phyloP scores from a whole-genome alignment of 73 alveolate species.

The Durusdinium trenchii region DNA sequence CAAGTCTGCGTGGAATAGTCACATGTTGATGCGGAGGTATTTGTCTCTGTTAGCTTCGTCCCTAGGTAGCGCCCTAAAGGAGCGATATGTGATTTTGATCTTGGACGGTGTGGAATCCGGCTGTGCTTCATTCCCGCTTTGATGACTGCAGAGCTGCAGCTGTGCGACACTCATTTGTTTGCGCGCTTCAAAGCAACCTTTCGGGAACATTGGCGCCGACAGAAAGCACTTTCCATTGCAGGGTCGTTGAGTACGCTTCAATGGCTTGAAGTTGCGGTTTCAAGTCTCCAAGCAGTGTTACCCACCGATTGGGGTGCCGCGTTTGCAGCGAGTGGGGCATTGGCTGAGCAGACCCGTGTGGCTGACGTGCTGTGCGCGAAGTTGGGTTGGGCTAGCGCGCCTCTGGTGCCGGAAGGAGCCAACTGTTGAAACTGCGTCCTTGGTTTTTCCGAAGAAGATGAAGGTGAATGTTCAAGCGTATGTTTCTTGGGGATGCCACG shows the following conservation, averaged over 20 bases:
- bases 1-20: slow-evolving; percentile 54
- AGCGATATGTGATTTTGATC: neutral
- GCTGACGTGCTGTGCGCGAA: too few species aligned
- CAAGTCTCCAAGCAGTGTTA: neutral
- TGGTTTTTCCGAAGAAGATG: neutral
- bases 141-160: slow-evolving; percentile 38
- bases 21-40: neutral
- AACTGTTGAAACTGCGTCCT: neutral
- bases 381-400: too few species aligned
- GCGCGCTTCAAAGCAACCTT: slow-evolving; percentile 13
- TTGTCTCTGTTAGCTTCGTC: slow-evolving; percentile 11
- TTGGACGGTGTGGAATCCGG: slow-evolving; percentile 42
- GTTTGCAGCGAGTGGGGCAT: neutral
- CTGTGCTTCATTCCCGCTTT: slow-evolving; percentile 14
- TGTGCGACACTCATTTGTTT: slow-evolving; percentile 65
- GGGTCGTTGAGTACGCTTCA: neutral
- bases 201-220: slow-evolving; percentile 11
- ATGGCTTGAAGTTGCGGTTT: neutral
- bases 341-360: neutral
- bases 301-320: neutral
- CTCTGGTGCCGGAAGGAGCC: too few species aligned
- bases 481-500: neutral
- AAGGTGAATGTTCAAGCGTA: neutral
- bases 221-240: neutral
- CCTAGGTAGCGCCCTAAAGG: neutral